These are phyloP conservation scores for Yamadazyma scolyti DNA, from an alignment of 805 yeast genomes.

Conservation along the genomic window DNA sequence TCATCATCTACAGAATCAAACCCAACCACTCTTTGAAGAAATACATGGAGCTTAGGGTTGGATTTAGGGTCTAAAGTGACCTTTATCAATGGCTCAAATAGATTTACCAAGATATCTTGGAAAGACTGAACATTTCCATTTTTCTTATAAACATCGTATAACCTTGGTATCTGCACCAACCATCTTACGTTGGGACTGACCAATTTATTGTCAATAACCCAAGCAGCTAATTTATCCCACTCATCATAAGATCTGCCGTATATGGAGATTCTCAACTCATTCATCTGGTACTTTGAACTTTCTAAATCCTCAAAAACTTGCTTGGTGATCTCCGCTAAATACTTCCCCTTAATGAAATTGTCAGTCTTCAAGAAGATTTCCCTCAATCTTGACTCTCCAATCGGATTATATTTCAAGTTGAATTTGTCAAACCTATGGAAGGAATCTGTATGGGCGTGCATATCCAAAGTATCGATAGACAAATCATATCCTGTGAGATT, in stretches of 20 bases:
- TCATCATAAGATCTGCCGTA: constrained; percentile 88
- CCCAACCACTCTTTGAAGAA: constrained; percentile 91
- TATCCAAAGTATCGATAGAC: constrained; percentile 93
- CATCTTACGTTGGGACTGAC: constrained; percentile 94
- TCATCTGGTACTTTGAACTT: constrained; percentile 94
- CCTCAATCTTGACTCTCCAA: constrained; percentile 95
- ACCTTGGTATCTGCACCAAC: constrained; percentile 92
- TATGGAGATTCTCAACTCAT: constrained; percentile 90
- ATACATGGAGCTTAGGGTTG: constrained; percentile 88
- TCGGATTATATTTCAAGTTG: constrained; percentile 94
- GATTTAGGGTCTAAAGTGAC: constrained; percentile 79
- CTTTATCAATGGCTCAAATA: constrained; percentile 87
- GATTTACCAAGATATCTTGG: constrained; percentile 71
- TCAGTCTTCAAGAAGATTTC: constrained; percentile 96
- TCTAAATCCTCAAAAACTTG: constrained; percentile 95
- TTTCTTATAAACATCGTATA: constrained; percentile 84
- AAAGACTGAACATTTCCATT: constrained; percentile 67
- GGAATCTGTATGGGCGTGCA: constrained; percentile 99
- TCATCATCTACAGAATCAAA: constrained; percentile 99
- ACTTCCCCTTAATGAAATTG: constrained; percentile 82
- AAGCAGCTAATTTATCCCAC: constrained; percentile 92
- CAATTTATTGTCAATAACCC: constrained; percentile 92
- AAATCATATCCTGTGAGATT: constrained; percentile 91
- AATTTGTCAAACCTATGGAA: constrained; percentile 98
- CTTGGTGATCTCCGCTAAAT: constrained; percentile 87